Conservation (phyloP, 371 early-diverging fungal species). For the Fennellomyces sp. region DNA sequence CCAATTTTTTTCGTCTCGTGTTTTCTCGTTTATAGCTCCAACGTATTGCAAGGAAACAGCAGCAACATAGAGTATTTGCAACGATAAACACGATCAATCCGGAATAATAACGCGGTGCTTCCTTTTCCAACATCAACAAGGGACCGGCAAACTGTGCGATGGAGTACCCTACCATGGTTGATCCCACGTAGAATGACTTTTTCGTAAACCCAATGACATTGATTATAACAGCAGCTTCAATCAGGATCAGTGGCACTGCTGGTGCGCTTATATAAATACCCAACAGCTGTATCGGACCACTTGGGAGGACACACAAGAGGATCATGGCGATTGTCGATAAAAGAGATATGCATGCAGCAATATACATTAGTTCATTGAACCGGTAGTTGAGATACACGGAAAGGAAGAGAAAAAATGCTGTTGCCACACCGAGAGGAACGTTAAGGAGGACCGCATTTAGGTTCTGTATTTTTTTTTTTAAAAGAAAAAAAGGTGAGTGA, state of each 20-base stretch:
- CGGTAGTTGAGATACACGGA: neutral
- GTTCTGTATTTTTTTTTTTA: neutral
- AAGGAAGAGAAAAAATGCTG: neutral
- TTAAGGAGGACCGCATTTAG: neutral
- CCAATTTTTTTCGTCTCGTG: constrained; percentile 7
- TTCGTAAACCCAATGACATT: constrained; percentile 11
- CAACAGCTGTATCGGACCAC: neutral
- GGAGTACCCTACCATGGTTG: neutral
- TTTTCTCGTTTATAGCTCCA: constrained; percentile 19
- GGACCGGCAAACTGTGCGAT: constrained; percentile 12
- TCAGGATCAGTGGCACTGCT: neutral
- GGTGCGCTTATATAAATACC: constrained; percentile 1
- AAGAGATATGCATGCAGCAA: constrained; percentile 3
- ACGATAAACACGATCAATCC: constrained; percentile 27
- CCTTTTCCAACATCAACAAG: constrained; percentile 1
- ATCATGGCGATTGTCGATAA: constrained; percentile 7
- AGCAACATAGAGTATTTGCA: constrained; percentile 12
- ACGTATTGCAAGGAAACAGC: constrained; percentile 20
- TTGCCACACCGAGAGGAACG: neutral
- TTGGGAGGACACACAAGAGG: constrained; percentile 7
- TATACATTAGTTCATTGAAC: neutral
- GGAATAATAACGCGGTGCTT: constrained; percentile 17
- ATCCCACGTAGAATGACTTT: constrained; percentile 1
- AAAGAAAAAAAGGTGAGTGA: no score
- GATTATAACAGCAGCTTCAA: neutral